Evolutionary conservation across 2,329 filamentous ascomycete genomes (phyloP), one percentile per base, ranked within the genome.

Genomic region (Plenodomus lindquistii): DNA sequence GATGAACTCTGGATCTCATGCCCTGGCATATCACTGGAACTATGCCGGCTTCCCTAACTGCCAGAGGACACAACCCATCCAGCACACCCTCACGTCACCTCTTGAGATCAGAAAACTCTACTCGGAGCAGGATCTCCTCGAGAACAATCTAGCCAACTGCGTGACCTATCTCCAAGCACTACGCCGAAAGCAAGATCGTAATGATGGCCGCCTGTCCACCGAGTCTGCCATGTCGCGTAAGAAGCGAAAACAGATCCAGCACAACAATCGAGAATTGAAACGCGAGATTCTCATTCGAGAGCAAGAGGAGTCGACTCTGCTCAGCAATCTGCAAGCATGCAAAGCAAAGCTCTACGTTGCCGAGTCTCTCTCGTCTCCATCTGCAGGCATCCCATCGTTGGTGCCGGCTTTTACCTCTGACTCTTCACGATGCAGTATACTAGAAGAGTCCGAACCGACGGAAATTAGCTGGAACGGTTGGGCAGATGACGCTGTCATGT

Each of bases 241-340:
- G 31, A 72, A 69, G 46, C 61, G 49, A 48, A 71, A 71, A 55
- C 66, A 59, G 53, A 58, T 65, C 1, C 49, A 57, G 31, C 66
- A 72, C 20, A 59, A 44, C 27, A 62, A 57, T 46, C 66, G 59
- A 40, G 47, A 62, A 19, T 59, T 69, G 9, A 48, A 57, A 40
- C 66, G 54, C 37, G 68, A 69, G n/a, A 71, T 71, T 24, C 57
- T 59, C 35, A 58, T 65, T 15, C 60, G 62, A 36, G 62, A 70
- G 40, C 62, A 61, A 36, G 66, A 70, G 35, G 65, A 72, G 43
- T 50, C 42, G 20, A 63, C 52, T 17, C 63, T 67, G 10, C 50
- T 71, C 42, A 62, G 62, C 36, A 71, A 66, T 22, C 44, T 72
- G 19, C 60, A 63, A 36, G 62, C 63, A 5, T 72, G 69, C 40